Evolutionary conservation across 2,329 filamentous ascomycete species (phyloP).

Genomic region (Periconia sp.): DNA sequence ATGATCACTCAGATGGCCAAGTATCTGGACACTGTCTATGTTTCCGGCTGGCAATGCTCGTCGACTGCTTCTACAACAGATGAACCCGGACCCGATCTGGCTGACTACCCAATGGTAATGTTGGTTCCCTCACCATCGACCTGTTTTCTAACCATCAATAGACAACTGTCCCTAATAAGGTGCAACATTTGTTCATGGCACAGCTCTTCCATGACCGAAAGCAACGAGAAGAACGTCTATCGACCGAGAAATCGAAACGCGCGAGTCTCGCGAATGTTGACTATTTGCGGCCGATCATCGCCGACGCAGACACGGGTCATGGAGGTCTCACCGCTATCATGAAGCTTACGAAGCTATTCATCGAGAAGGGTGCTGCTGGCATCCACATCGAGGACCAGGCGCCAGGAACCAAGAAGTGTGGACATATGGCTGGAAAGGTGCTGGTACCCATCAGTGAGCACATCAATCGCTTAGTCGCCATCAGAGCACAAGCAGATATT

Average conservation of each 20-base stretch:
- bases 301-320: slow-evolving; percentile 95
- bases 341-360: slow-evolving; percentile 98
- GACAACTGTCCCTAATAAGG: slow-evolving; percentile 98
- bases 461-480: slow-evolving; percentile 95
- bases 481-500: slow-evolving; percentile 96
- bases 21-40: slow-evolving; percentile 97
- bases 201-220: slow-evolving; percentile 99
- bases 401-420: slow-evolving; percentile 98
- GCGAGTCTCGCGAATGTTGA: slow-evolving; percentile 77
- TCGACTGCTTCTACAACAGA: slow-evolving; percentile 94
- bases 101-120: slow-evolving; percentile 76
- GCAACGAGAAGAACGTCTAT: slow-evolving; percentile 91
- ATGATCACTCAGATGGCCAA: slow-evolving; percentile 99
- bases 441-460: slow-evolving; percentile 96
- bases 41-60: slow-evolving; percentile 98
- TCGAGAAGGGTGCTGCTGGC: slow-evolving; percentile 94
- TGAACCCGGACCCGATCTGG: slow-evolving; percentile 95
- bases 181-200: slow-evolving; percentile 95
- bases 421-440: slow-evolving; percentile 98
- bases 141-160: slow-evolving; percentile 41
- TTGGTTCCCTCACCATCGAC: not conserved
- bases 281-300: slow-evolving; percentile 93
- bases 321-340: slow-evolving; percentile 97
- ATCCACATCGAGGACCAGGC: slow-evolving; percentile 99
- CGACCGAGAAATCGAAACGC: slow-evolving; percentile 71